These are phyloP conservation scores for Apiospora phragmitis DNA, from an alignment of 2,329 filamentous ascomycete species.

Conservation along the genomic window DNA sequence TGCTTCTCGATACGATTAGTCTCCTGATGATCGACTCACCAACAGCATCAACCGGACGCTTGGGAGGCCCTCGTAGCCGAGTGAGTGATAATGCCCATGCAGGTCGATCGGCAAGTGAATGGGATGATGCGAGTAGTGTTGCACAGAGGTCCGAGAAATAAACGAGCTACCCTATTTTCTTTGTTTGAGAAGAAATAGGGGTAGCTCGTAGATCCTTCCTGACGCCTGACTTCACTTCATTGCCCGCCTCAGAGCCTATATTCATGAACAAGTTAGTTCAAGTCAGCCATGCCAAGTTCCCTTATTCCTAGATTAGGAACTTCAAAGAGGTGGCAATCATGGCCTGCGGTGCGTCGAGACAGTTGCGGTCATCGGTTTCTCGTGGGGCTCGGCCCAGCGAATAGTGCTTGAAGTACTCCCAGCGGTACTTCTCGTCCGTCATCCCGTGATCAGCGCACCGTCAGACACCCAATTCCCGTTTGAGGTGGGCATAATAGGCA, in stretches of 20 bases:
- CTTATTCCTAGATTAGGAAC: slow-evolving; percentile 17
- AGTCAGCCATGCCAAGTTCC: slow-evolving; percentile 13
- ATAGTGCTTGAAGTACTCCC: slow-evolving; percentile 23
- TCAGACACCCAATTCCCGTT: slow-evolving; percentile 24
- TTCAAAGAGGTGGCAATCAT: slow-evolving; percentile 22
- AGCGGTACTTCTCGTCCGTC: slow-evolving; percentile 19
- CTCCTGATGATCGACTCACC: too few relatives aligned
- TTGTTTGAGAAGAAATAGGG: background rate
- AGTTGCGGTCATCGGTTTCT: slow-evolving; percentile 26
- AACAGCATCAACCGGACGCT: too few relatives aligned
- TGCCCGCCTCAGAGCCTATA: slow-evolving; percentile 1
- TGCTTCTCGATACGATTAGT: too few relatives aligned
- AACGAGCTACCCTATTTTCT: background rate
- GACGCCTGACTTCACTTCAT: too few relatives aligned
- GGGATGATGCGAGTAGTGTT: background rate
- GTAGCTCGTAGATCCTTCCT: background rate
- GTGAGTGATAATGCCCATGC: too few relatives aligned
- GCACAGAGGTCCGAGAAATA: background rate
- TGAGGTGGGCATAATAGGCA: slow-evolving; percentile 24
- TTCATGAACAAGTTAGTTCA: slow-evolving; percentile 19
- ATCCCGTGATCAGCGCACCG: slow-evolving; percentile 19
- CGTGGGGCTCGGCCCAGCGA: slow-evolving; percentile 22
- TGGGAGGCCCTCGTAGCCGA: too few relatives aligned
- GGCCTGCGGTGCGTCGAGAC: slow-evolving; percentile 25
- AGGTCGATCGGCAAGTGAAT: background rate